Percentiles rank a stretch among this genome's conserved stretches.
Conservation (phyloP, 208 protist species). For the Leishmania tropica region DNA sequence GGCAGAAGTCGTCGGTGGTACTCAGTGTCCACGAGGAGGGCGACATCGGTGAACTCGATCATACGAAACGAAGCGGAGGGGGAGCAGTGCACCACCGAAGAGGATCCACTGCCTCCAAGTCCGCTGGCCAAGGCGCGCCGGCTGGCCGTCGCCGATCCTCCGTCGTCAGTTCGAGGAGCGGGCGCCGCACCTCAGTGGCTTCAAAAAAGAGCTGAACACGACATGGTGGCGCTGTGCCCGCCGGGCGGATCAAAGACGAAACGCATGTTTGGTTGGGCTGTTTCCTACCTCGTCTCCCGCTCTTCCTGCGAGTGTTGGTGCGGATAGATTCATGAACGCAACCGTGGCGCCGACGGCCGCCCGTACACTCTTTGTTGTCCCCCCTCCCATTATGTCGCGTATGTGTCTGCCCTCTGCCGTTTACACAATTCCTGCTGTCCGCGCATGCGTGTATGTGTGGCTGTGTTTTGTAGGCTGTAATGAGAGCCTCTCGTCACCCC, state of each 20-base stretch:
- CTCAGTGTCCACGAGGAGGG: background rate
- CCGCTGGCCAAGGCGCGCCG: background rate
- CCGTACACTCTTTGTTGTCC: background rate
- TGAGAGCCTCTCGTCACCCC: background rate
- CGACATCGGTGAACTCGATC: background rate
- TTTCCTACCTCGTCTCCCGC: background rate
- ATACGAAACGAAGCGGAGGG: background rate
- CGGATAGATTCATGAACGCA: background rate
- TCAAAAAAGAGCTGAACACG: conserved; percentile 26
- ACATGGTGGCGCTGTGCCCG: no score
- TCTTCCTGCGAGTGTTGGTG: background rate
- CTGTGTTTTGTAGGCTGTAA: background rate
- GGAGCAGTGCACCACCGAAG: conserved; percentile 2
- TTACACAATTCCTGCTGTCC: background rate
- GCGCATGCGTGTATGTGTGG: background rate
- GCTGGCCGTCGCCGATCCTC: conserved; percentile 14
- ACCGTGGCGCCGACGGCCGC: background rate
- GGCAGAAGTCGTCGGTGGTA: conserved; percentile 28
- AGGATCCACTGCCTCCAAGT: conserved; percentile 8
- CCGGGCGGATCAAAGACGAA: no score
- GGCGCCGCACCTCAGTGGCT: conserved; percentile 1
- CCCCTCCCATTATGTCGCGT: no score
- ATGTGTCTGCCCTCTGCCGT: background rate
- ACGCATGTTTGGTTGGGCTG: background rate
- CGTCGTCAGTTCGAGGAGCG: background rate